Evolutionary conservation across 148 eudicot genomes (phyloP).

Genomic region (Beta vulgaris): DNA sequence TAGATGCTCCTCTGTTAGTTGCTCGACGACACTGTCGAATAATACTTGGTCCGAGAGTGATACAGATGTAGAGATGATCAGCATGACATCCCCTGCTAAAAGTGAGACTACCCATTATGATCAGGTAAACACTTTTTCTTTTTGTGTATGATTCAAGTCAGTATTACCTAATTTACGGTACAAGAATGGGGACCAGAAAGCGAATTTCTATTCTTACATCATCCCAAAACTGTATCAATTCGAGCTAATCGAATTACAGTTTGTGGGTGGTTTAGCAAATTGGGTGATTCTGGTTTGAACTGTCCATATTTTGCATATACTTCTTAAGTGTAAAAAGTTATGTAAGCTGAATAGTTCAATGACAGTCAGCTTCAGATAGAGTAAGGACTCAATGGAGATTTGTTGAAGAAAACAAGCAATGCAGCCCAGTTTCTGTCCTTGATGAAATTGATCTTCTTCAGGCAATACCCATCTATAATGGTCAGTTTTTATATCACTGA

Average conservation of each 20-base stretch:
- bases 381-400: constrained; percentile 33
- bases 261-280: no score
- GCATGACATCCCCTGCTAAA: constrained; percentile 1
- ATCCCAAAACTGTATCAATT: no score
- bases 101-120: background rate
- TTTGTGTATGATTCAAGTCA: no score
- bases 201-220: no score
- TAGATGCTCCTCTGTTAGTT: constrained; percentile 31
- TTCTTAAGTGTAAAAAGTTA: no score
- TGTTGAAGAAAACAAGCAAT: constrained; percentile 46
- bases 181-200: no score
- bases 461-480: constrained; percentile 33
- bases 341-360: constrained; percentile 11
- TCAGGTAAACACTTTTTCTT: no score
- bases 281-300: no score
- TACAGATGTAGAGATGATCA: constrained; percentile 19
- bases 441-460: constrained; percentile 41
- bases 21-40: constrained; percentile 28
- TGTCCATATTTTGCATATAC: no score
- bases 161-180: no score
- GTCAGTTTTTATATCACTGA: constrained; percentile 17
- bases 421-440: constrained; percentile 66
- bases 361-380: constrained; percentile 44
- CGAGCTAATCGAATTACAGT: no score
- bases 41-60: constrained; percentile 42